These are phyloP conservation scores for Hymenoscyphus albidus DNA, from an alignment of 2,329 filamentous ascomycete genomes.

Conservation along the genomic window DNA sequence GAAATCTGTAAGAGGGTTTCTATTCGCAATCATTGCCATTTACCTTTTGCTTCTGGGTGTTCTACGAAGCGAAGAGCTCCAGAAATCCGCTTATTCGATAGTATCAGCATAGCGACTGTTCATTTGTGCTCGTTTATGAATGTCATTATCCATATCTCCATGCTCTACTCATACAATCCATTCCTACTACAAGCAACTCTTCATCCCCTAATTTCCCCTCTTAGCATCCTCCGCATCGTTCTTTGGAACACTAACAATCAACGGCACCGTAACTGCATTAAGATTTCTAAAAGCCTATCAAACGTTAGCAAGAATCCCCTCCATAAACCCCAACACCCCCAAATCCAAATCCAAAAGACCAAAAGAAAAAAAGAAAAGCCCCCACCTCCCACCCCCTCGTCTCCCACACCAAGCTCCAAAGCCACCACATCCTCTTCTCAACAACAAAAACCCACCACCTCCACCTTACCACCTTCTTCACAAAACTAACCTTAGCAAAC, in stretches of 20 bases:
- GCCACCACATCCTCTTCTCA: constrained; percentile 32
- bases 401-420: constrained; percentile 40
- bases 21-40: too few relatives aligned
- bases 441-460: constrained; percentile 36
- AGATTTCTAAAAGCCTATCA: constrained; percentile 48
- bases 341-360: too few relatives aligned
- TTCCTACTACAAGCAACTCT: not conserved
- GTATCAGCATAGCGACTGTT: too few relatives aligned
- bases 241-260: constrained; percentile 50
- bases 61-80: too few relatives aligned
- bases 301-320: not conserved
- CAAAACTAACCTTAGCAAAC: constrained; percentile 47
- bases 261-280: constrained; percentile 49
- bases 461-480: constrained; percentile 32
- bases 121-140: too few relatives aligned
- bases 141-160: too few relatives aligned
- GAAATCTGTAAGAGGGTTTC: too few relatives aligned
- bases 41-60: too few relatives aligned
- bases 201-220: constrained; percentile 39
- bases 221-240: constrained; percentile 48
- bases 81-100: too few relatives aligned
- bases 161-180: too few relatives aligned
- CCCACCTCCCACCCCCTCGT: constrained; percentile 40
- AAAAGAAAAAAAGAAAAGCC: not conserved
- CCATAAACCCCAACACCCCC: not conserved